phyloP scores from a whole-genome alignment of 2,329 filamentous ascomycete genomes.

The Beauveria pseudobassiana region DNA sequence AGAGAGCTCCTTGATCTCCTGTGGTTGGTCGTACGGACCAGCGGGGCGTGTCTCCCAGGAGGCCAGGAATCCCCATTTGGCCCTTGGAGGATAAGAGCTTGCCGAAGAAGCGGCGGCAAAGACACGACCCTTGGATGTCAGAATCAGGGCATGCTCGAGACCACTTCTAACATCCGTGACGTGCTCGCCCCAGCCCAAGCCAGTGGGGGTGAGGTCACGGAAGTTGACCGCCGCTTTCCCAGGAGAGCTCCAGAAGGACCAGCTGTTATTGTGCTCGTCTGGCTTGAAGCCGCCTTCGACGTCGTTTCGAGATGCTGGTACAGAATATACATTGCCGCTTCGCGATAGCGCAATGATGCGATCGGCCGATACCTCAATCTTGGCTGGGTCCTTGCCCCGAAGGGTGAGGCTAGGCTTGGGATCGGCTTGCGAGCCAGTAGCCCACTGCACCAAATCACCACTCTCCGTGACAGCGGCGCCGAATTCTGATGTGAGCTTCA shows the following conservation, averaged over 20 bases:
- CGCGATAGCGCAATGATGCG: conserved; percentile 73
- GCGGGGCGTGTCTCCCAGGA: conserved; percentile 72
- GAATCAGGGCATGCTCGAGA: conserved; percentile 75
- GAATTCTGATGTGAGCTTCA: conserved; percentile 76
- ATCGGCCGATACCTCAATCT: conserved; percentile 71
- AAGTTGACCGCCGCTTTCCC: conserved; percentile 51
- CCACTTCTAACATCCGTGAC: conserved; percentile 70
- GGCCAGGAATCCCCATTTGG: conserved; percentile 77
- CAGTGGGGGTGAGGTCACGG: conserved; percentile 59
- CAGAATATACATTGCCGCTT: conserved; percentile 72
- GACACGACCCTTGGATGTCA: conserved; percentile 77
- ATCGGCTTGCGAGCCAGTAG: conserved; percentile 56
- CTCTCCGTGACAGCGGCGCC: conserved; percentile 82
- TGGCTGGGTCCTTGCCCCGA: conserved; percentile 70
- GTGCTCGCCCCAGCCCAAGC: conserved; percentile 61
- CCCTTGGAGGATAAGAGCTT: conserved; percentile 68
- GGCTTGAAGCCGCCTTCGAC: conserved; percentile 57
- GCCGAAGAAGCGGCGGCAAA: conserved; percentile 82
- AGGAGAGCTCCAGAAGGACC: conserved; percentile 61
- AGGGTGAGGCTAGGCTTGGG: conserved; percentile 63
- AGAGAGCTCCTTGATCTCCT: conserved; percentile 66
- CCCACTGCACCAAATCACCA: conserved; percentile 91
- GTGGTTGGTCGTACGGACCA: conserved; percentile 72
- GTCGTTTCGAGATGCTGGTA: conserved; percentile 69
- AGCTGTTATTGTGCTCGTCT: conserved; percentile 48